Base-by-base conservation (phyloP, 768 basidiomycete species). In the Pleurotus pulmonarius region DNA sequence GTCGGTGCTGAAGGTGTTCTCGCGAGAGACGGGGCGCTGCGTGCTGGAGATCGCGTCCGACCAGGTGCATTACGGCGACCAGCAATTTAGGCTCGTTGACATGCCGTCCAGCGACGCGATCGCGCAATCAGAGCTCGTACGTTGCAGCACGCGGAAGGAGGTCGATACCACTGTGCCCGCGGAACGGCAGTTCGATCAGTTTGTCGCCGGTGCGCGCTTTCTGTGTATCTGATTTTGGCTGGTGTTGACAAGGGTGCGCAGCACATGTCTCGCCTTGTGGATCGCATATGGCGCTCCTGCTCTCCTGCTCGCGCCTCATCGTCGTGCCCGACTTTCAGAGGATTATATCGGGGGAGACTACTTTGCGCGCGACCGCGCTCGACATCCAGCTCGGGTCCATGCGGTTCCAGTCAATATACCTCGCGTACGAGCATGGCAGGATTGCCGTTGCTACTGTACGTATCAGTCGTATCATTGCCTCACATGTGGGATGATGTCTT, bases 371-470 rank as follows among this genome's bases (percentile, higher is more conserved):
- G n/a, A 59, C 72, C 2, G 70, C 69, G 5, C 47, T 77, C 26
- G 71, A 79, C 59, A 59, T 77, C 16, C 75, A 78, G 43, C 66
- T 83, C 13, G 73, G 74, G 9, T 70, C 75, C 25, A 66, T 73
- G 6, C 61, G 61, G 18, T 64, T 66, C 4, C 60, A 69, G 8
- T 77, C 81, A 0, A 65, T 70, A 40, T 84, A 85, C 65, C 70
- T 84, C 3, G 76, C 82, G 5, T 77, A 77, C 34, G 78, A 79
- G 47, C 64, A 76, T 41, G 72, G 68, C 13, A 66, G 77, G 55
- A 40, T 83, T 1, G 77, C 71, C 3, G 71, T 79, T n/a, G 81
- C 75, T 26, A 83, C 79, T n/a, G 83, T 83, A 48, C 13, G 75
- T 67, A 34, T 11, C 29, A 9, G 11, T 34, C 29, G 9, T 34